Evolutionary conservation across 352 stramenopile species (phyloP), one percentile per base, ranked within the genome.

Genomic region (Pythium myriotylum): DNA sequence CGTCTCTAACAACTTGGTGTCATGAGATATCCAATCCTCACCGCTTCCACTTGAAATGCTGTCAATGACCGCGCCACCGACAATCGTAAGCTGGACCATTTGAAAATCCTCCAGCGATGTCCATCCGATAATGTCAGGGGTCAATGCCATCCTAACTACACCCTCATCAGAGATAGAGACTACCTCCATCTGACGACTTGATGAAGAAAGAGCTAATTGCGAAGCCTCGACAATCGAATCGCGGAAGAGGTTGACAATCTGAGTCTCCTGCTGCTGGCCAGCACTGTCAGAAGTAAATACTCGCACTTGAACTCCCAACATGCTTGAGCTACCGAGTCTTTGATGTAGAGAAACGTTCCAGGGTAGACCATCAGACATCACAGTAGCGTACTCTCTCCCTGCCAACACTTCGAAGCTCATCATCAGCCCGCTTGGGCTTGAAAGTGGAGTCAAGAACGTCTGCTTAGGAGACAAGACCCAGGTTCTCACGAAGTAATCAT

Each of bases 161-260:
- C 10, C 50, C 33, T 66, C 50, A 22, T 60, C 53, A 27, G 17
- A 20, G n/a, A 59, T 47, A 29, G 43, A 4, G 13, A 50, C 14
- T 20, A n/a, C 19, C 1, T 4, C 22, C 1, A 16, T 37, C 1
- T 43, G 12, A 23, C 17, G 20, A n/a, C 39, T 29, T 19, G 7
- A 14, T n/a, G 4, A 7, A 40, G 9, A 2, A 24, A 52, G 19
- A 24, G 29, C 12, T 13, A 41, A 51, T 45, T 0, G 17, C 12
- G 26, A 22, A 20, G 43, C 59, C 35, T 66, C 32, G 16, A 19
- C 3, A 1, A 48, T 51, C 17, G 50, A 37, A 3, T 59, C 59
- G 5, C 46, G 50, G 8, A 37, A 23, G 19, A 60, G 22, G 3
- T 54, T 32, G 6, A 60, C 22, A 1, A 24, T 3, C 16, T 65